Evolutionary conservation across 768 basidiomycete species (phyloP), one percentile per base, ranked within the genome.

Genomic region (Boletus speciosus): DNA sequence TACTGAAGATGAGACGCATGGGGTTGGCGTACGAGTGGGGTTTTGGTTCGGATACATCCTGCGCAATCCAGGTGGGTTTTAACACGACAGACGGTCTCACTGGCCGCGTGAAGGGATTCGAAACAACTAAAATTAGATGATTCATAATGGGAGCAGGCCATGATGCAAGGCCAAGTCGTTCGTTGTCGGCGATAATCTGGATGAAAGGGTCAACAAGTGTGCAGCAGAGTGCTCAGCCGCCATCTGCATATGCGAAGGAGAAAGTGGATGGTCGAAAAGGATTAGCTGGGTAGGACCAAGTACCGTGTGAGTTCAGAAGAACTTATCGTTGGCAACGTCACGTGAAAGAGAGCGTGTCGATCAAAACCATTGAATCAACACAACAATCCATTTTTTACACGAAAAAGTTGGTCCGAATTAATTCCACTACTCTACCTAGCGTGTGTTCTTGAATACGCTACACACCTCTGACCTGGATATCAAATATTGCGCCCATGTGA

Each of bases 1-100:
- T 21, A 10, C 60, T 58, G 52, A 61, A 61, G 39, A 61, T 52
- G 52, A 61, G 56, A 42, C 51, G 60, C 61, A 59, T 62, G 39
- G 1, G 19, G 10, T 31, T 23, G 34, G 25, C 4, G 39, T 5
- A 49, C 16, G 32, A 21, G 3, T 0, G n/a, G 23, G 39, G 25
- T 27, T 16, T n/a, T 8, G 10, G n/a, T 21, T 52, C 4, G 15
- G 29, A 36, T 0, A n/a, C 51, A 37, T 42, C 39, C 11, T 29
- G 31, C 12, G 19, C 36, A n/a, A 25, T 43, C 15, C 16, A 6
- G 9, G 11, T 44, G 38, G n/a, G 4, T 27, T 58, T 47, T 9
- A 58, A 57, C 19, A 27, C 9, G 16, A 16, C 2, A 32, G 15
- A 32, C 35, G 49, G 39, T 42, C 56, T 52, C 56, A 37, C 48